Evolutionary conservation across 2,329 filamentous ascomycete genomes (phyloP), one percentile per base, ranked within the genome.

Genomic region (Botrytis squamosa): DNA sequence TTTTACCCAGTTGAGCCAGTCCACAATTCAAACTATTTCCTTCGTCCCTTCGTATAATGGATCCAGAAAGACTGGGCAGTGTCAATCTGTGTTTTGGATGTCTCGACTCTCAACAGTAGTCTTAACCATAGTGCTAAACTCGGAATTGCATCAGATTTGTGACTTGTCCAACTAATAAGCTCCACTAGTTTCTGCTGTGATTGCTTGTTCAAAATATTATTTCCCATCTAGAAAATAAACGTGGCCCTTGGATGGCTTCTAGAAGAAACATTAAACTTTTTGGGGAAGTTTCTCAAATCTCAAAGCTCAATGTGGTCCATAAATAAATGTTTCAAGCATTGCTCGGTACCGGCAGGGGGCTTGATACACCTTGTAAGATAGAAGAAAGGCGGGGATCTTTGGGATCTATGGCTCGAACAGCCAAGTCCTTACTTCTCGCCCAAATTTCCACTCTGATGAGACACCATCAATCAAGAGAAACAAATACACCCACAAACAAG

Each of bases 211-310:
- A 60, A 36, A 36, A 59, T 33, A n/a, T 57, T 57, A 57, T 57
- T 29, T 57, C 52, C n/a, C 52, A 18, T 29, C 52, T 57, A 29
- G 14, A 57, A n/a, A 29, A 18, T 29, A 64, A 49, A n/a, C 36
- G 12, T 42, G 12, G 60, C 36, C 22, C 49, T 46, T 8, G 1
- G 52, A 57, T 20, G 6, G 38, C 36, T 40, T 67, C 65, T 33
- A 57, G 52, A 57, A 67, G 46, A 67, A 66, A 67, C 65, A 67
- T 67, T 52, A 67, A 38, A 29, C 44, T 67, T 52, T 57, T 57
- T 9, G 52, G 52, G 52, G 52, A 29, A 57, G 52, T 57, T 57
- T 57, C 52, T 57, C 25, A 29, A 57, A 52, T 52, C 49, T 52
- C 44, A 36, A 52, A 22, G 20, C 46, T 49, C 46, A 49, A 49